Evolutionary conservation across 2,329 filamentous ascomycete species (phyloP).

Genomic region (Fusarium newnesense): DNA sequence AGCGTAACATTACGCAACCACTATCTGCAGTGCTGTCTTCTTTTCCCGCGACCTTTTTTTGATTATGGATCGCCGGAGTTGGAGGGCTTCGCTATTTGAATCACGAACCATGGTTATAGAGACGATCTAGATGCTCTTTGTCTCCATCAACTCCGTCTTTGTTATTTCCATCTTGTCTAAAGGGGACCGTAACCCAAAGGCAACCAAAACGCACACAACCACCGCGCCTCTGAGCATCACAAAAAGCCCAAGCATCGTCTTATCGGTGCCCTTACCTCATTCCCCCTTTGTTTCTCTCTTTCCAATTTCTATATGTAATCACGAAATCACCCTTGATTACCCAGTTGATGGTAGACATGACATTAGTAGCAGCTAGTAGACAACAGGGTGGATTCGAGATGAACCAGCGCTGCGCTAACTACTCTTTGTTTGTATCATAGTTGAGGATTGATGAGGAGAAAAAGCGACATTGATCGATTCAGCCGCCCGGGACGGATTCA

Average conservation of each 20-base stretch:
- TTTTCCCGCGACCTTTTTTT: slow-evolving; percentile 23
- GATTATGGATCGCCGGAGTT: slow-evolving; percentile 36
- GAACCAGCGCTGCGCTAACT: slow-evolving; percentile 13
- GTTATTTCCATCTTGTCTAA: slow-evolving; percentile 2
- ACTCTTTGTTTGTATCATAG: slow-evolving; percentile 37
- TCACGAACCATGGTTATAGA: slow-evolving; percentile 42
- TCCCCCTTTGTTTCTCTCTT: neutral
- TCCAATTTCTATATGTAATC: slow-evolving; percentile 28
- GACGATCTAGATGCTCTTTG: slow-evolving; percentile 37
- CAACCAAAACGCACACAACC: neutral
- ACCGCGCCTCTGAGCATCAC: neutral
- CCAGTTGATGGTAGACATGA: neutral
- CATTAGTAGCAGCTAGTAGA: slow-evolving; percentile 2
- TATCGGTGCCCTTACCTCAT: neutral
- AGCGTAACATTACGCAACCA: neutral
- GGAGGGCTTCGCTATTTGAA: slow-evolving; percentile 38
- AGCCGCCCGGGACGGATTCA: neutral
- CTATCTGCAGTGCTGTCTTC: neutral
- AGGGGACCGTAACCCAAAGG: slow-evolving; percentile 4
- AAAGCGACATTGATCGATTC: neutral
- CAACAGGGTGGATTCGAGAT: neutral
- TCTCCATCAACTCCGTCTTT: slow-evolving; percentile 3
- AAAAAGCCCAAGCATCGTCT: slow-evolving; percentile 1
- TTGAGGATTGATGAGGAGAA: neutral
- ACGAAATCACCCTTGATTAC: slow-evolving; percentile 10